Conservation (phyloP, 2,329 filamentous ascomycete species). For the Boeremia exigua region DNA sequence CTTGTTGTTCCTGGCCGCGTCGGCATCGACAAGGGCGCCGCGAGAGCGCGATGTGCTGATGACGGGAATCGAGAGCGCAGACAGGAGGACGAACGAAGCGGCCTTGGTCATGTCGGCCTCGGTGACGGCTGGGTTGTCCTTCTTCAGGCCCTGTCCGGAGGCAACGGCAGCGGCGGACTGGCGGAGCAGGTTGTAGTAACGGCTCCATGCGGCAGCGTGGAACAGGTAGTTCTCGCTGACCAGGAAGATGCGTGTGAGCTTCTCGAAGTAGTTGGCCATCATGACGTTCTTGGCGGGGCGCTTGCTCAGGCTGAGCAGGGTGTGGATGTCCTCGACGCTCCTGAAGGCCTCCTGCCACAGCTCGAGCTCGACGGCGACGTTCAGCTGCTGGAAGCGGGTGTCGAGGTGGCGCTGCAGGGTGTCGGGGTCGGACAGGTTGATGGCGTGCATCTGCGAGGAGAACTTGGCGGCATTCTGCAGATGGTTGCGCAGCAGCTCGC, state of each 20-base stretch:
- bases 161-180: conserved; percentile 85
- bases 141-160: conserved; percentile 85
- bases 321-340: conserved; percentile 98
- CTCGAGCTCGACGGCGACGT: conserved; percentile 96
- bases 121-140: conserved; percentile 88
- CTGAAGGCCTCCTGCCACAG: conserved; percentile 99
- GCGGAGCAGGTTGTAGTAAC: conserved; percentile 95
- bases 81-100: conserved; percentile 93
- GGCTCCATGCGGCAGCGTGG: conserved; percentile 96
- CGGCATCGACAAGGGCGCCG: conserved; percentile 93
- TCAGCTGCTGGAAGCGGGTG: conserved; percentile 97
- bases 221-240: conserved; percentile 99
- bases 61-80: conserved; percentile 95
- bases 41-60: conserved; percentile 98
- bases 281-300: conserved; percentile 97
- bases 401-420: conserved; percentile 97
- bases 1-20: conserved; percentile 98
- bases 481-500: conserved; percentile 97
- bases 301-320: conserved; percentile 95
- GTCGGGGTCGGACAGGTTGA: conserved; percentile 97
- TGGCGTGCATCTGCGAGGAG: conserved; percentile 98
- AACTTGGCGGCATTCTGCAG: conserved; percentile 99
- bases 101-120: conserved; percentile 93
- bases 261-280: conserved; percentile 99
- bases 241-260: conserved; percentile 96